Evolutionary conservation across 1,284 basidiomycete genomes (phyloP).

Genomic region (Phellopilus nigrolimitatus): DNA sequence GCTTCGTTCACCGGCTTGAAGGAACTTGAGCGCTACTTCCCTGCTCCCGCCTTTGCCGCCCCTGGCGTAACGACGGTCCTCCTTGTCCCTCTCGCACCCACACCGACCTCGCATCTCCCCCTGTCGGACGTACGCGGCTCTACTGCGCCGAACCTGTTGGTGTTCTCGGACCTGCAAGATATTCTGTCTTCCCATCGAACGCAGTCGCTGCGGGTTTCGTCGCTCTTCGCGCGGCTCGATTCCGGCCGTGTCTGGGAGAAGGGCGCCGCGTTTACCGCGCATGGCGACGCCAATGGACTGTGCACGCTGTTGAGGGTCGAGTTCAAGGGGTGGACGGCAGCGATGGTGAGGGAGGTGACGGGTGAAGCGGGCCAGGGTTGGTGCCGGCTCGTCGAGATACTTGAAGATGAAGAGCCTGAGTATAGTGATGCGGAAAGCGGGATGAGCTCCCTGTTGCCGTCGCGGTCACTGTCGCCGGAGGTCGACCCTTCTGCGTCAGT

Average conservation of each 20-base stretch:
- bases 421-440: slow-evolving; percentile 23
- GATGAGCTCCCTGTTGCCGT: slow-evolving; percentile 31
- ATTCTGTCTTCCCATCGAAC: slow-evolving; percentile 48
- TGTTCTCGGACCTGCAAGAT: slow-evolving; percentile 45
- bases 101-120: slow-evolving; percentile 58
- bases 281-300: slow-evolving; percentile 39
- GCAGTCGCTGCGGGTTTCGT: slow-evolving; percentile 59
- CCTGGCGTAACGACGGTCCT: slow-evolving; percentile 61
- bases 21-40: slow-evolving; percentile 62
- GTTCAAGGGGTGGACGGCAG: slow-evolving; percentile 64
- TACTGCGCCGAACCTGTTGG: slow-evolving; percentile 42
- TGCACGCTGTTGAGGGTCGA: slow-evolving; percentile 63
- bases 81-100: slow-evolving; percentile 69
- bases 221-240: slow-evolving; percentile 64
- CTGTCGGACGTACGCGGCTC: slow-evolving; percentile 36
- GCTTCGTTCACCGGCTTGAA: slow-evolving; percentile 6
- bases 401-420: slow-evolving; percentile 35
- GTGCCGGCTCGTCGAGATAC: slow-evolving; percentile 63
- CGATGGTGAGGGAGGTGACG: slow-evolving; percentile 55
- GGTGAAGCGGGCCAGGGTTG: slow-evolving; percentile 66
- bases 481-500: slow-evolving; percentile 52
- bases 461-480: slow-evolving; percentile 24
- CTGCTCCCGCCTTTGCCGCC: slow-evolving; percentile 28
- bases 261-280: slow-evolving; percentile 53
- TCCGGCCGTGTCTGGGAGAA: slow-evolving; percentile 58